These are phyloP conservation scores for Aspergillus proliferans DNA, from an alignment of 2,329 filamentous ascomycete species.

Conservation along the genomic window DNA sequence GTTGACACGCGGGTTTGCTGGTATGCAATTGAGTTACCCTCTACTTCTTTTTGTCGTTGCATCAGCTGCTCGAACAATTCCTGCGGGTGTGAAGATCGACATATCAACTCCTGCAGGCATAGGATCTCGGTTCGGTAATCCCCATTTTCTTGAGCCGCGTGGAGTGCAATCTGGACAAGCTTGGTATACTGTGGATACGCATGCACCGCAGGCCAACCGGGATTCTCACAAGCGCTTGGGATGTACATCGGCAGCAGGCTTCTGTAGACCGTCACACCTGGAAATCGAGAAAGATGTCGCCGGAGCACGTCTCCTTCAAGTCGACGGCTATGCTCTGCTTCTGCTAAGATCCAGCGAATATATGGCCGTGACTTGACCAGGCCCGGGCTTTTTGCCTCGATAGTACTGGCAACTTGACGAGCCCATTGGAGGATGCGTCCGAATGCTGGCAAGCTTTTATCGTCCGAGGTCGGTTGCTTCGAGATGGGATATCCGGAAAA, in stretches of 20 bases:
- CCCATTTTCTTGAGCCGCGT: not conserved
- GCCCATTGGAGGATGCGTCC: not conserved
- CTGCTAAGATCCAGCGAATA: slow-evolving; percentile 2
- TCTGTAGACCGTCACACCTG: not conserved
- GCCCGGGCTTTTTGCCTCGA: not conserved
- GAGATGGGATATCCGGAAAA: not conserved
- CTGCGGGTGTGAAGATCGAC: slow-evolving; percentile 1
- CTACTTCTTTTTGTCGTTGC: not conserved
- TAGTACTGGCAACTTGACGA: not conserved
- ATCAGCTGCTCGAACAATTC: slow-evolving; percentile 1
- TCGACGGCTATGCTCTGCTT: not conserved
- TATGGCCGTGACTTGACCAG: slow-evolving; percentile 2
- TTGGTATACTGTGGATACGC: not conserved
- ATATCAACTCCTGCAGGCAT: slow-evolving; percentile 3
- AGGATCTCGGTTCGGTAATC: not conserved
- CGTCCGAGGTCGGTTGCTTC: not conserved
- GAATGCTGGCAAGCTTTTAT: not conserved
- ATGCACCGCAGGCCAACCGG: slow-evolving; percentile 2
- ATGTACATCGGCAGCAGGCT: slow-evolving; percentile 2
- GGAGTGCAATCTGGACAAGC: not conserved
- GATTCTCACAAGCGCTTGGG: slow-evolving; percentile 1
- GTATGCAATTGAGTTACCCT: not conserved
- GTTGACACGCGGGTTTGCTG: not conserved
- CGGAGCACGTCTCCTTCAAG: not conserved
- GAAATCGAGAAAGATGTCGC: not conserved